Base-by-base conservation (phyloP, 108 stramenopile species). In the Fragilariopsis cylindrus region DNA sequence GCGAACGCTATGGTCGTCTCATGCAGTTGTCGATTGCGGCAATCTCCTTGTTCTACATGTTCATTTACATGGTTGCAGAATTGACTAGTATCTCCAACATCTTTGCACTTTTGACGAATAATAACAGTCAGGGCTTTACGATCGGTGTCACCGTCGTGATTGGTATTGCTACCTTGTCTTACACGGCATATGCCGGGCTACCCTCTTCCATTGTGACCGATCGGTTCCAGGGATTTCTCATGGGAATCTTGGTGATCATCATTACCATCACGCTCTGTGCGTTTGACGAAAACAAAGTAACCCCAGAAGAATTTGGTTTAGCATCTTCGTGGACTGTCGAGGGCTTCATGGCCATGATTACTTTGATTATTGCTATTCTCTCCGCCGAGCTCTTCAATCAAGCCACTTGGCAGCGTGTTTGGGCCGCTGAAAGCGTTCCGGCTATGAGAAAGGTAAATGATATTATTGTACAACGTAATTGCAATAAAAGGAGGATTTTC, bases 351-450 rank as follows among this genome's bases (percentile, higher is more conserved):
- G 89, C 92, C 3, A 77, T 80, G 11, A 79, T 92, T 15, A 92
- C 88, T 8, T 74, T 92, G 54, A 49, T 87, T 43, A 84, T 90
- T 69, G 92, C 92, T 13, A 75, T 92, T 60, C 12, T 70, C 18
- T 87, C 76, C 57, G 92, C 92, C 40, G 89, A 88, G 75, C 81
- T 92, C 69, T 92, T 92, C 79, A 90, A 92, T 66, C 92, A 90
- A 66, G 68, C 74, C 4, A 88, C 79, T 7, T 90, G 90, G 90
- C 88, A 89, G 62, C 83, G 92, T 50, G 92, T 92, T 18, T 92
- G 87, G 87, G 89, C 92, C 55, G 92, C 92, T 21, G 76, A 89
- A 70, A 70, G 76, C 72, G 78, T 80, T 49, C 58, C 71, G 15
- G 76, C 76, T 60, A 75, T 92, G 82, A 63, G 62, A 63, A 63